These are phyloP conservation scores for Fusarium pseudonygamai DNA, from an alignment of 2,329 filamentous ascomycete species.

Conservation along the genomic window DNA sequence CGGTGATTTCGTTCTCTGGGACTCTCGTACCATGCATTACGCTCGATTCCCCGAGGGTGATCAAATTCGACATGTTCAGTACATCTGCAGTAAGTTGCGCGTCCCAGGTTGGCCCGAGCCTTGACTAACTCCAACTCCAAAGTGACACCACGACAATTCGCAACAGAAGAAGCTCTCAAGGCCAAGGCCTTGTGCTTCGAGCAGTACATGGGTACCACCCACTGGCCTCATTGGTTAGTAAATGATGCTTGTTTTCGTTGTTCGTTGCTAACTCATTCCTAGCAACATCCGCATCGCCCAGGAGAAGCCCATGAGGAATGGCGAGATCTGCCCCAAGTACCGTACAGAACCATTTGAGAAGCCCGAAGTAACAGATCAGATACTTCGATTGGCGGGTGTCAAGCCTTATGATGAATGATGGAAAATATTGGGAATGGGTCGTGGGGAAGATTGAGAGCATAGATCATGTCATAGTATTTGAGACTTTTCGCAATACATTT, in stretches of 20 bases:
- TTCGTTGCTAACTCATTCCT: not conserved
- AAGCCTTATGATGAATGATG: constrained; percentile 26
- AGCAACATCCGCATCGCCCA: constrained; percentile 31
- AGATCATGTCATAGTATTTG: not conserved
- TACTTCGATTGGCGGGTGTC: constrained; percentile 30
- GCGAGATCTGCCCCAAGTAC: constrained; percentile 34
- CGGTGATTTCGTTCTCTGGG: constrained; percentile 55
- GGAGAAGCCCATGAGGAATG: constrained; percentile 37
- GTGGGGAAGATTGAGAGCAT: not conserved
- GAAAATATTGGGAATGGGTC: not conserved
- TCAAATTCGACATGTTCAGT: constrained; percentile 47
- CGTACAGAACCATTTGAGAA: constrained; percentile 38
- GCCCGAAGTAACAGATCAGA: constrained; percentile 26
- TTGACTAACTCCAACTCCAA: not conserved
- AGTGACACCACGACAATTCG: constrained; percentile 17
- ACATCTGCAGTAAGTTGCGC: not conserved
- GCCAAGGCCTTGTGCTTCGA: not conserved
- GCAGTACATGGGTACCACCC: too few species aligned
- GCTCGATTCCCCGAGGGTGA: constrained; percentile 50
- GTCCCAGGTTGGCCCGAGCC: not conserved
- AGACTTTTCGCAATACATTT: not conserved
- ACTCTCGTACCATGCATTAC: constrained; percentile 54
- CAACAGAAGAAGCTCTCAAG: constrained; percentile 10
- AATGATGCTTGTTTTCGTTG: accelerated
- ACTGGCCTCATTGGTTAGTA: constrained; percentile 18